Evolutionary conservation across 768 basidiomycete species (phyloP).

Genomic region (Phallus indusiatus): DNA sequence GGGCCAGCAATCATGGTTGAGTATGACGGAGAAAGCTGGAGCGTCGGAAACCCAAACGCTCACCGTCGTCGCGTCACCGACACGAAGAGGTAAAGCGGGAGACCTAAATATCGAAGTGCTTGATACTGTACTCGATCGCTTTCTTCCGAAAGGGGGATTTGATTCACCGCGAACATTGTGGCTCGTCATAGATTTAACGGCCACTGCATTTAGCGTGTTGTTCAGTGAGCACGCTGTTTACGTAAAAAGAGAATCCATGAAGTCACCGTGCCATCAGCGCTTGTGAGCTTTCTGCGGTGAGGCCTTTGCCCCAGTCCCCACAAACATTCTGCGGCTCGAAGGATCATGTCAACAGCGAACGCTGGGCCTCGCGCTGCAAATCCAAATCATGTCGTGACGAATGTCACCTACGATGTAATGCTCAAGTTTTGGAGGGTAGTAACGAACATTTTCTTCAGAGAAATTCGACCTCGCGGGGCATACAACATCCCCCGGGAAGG

Average conservation of each 20-base stretch:
- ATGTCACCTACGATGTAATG: slow-evolving; percentile 55
- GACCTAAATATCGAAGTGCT: slow-evolving; percentile 1
- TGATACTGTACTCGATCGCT: slow-evolving; percentile 7
- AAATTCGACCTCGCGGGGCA: slow-evolving; percentile 87
- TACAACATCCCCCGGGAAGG: slow-evolving; percentile 90
- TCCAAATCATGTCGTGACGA: slow-evolving; percentile 8
- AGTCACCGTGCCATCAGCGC: neutral
- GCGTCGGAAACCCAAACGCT: slow-evolving; percentile 68
- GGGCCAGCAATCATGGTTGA: slow-evolving; percentile 71
- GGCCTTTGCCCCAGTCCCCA: neutral
- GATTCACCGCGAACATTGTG: slow-evolving; percentile 5
- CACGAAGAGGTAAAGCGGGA: slow-evolving; percentile 34
- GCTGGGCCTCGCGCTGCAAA: neutral
- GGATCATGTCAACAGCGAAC: neutral
- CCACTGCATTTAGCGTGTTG: neutral
- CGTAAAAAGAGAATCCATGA: neutral
- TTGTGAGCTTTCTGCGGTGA: neutral
- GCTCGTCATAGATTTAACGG: neutral
- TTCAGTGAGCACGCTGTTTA: neutral
- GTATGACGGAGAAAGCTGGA: slow-evolving; percentile 53
- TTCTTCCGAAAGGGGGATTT: slow-evolving; percentile 4
- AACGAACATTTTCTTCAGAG: slow-evolving; percentile 93
- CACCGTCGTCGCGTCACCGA: slow-evolving; percentile 54
- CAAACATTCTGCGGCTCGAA: neutral
- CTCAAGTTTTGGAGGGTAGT: slow-evolving; percentile 80